phyloP scores from a whole-genome alignment of 176 grass and related monocot genomes.

The Ananas comosus region DNA sequence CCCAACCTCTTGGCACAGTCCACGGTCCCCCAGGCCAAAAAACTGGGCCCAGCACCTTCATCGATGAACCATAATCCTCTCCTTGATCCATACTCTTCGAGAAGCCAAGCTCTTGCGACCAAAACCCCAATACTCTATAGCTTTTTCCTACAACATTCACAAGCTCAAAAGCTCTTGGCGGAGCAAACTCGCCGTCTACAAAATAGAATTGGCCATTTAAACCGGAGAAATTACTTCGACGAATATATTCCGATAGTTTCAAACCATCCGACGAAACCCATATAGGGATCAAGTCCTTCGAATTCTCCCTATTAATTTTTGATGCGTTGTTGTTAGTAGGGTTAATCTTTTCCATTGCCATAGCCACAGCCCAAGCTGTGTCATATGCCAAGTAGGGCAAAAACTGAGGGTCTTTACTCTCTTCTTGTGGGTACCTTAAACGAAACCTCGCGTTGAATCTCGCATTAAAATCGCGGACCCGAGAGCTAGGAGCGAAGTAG shows the following conservation, averaged over 20 bases:
- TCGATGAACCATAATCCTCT: conserved; percentile 4
- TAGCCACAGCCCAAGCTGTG: conserved; percentile 46
- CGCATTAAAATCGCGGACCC: conserved; percentile 18
- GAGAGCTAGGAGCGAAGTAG: conserved; percentile 17
- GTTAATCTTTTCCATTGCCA: conserved; percentile 37
- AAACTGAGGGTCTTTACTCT: conserved; percentile 13
- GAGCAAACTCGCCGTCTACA: conserved; percentile 16
- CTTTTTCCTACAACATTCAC: conserved; percentile 40
- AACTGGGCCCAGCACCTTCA: conserved; percentile 12
- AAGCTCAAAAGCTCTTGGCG: conserved; percentile 33
- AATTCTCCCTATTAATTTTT: neutral
- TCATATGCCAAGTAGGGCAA: conserved; percentile 45
- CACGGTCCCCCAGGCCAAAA: conserved; percentile 38
- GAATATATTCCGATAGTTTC: conserved; percentile 23
- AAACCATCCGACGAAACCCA: conserved; percentile 23
- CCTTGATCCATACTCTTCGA: neutral
- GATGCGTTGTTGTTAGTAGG: neutral
- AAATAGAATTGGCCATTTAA: conserved; percentile 41
- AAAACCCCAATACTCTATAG: conserved; percentile 31
- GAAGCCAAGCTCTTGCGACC: conserved; percentile 33
- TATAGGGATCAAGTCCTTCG: conserved; percentile 14
- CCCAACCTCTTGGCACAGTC: conserved; percentile 38
- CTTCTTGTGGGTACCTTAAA: conserved; percentile 19
- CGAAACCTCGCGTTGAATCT: conserved; percentile 39
- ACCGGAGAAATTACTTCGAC: conserved; percentile 23